Evolutionary conservation across 139 green algal species (phyloP).

Genomic region (Coelastrella sp.): DNA sequence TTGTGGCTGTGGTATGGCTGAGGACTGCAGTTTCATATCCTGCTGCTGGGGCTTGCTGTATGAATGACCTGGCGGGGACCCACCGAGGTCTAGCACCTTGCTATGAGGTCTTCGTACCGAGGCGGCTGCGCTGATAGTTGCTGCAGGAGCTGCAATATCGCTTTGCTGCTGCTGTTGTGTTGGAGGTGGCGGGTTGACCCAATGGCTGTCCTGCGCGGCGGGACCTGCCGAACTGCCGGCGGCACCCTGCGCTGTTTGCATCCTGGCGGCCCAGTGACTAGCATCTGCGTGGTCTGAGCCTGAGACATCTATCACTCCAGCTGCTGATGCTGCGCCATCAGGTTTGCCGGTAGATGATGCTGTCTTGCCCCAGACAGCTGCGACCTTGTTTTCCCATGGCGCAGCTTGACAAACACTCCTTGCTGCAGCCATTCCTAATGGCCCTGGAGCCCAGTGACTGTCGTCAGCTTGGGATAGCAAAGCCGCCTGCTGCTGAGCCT

Average conservation of each 20-base stretch:
- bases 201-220: not conserved
- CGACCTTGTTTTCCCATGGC: conserved; percentile 13
- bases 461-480: not conserved
- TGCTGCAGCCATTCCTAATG: not conserved
- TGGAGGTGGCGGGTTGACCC: not conserved
- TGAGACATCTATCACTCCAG: not conserved
- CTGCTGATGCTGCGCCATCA: not conserved
- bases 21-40: too few relatives aligned
- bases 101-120: too few relatives aligned
- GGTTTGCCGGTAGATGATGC: not conserved
- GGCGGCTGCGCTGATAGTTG: too few relatives aligned
- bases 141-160: not conserved
- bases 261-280: not conserved
- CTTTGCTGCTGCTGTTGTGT: not conserved
- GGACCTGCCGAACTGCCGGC: not conserved
- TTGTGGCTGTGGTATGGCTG: too few relatives aligned
- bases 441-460: not conserved
- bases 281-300: not conserved
- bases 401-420: not conserved
- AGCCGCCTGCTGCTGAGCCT: not conserved
- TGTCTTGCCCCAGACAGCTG: conserved; percentile 7
- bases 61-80: too few relatives aligned
- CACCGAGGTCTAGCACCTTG: too few relatives aligned
- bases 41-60: too few relatives aligned
- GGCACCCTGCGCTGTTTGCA: not conserved